Evolutionary conservation across 148 eudicot genomes (phyloP).

Genomic region (Rhododendron kiyosumense): DNA sequence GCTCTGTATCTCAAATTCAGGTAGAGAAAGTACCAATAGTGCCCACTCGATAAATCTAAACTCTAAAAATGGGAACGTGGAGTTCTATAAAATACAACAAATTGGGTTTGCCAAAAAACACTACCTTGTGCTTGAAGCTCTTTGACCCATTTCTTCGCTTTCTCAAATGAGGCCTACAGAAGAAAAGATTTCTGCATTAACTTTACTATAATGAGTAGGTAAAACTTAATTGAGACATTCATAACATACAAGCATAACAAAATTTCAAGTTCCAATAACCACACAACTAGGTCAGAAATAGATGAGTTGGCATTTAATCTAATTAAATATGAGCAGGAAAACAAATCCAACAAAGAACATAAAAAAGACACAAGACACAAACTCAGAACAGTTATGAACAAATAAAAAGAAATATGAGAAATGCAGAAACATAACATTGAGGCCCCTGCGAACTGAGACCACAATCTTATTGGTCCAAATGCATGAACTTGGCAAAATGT

Average conservation of each 20-base stretch:
- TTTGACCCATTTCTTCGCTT: constrained; percentile 23
- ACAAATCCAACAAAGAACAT: background rate
- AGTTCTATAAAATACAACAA: background rate
- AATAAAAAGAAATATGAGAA: background rate
- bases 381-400: background rate
- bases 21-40: background rate
- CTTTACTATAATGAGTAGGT: background rate
- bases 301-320: background rate
- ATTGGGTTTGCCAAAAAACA: background rate
- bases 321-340: background rate
- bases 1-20: background rate
- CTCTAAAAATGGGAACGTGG: background rate
- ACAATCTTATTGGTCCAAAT: background rate
- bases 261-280: background rate
- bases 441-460: background rate
- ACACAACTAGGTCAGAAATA: background rate
- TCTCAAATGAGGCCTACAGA: constrained; percentile 16
- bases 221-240: background rate
- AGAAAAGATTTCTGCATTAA: background rate
- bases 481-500: background rate
- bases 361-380: background rate
- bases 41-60: background rate
- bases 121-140: constrained; percentile 26
- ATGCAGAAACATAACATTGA: background rate
- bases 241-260: background rate